Conservation (phyloP, 2,329 filamentous ascomycete species). For the Fusarium dimerum region DNA sequence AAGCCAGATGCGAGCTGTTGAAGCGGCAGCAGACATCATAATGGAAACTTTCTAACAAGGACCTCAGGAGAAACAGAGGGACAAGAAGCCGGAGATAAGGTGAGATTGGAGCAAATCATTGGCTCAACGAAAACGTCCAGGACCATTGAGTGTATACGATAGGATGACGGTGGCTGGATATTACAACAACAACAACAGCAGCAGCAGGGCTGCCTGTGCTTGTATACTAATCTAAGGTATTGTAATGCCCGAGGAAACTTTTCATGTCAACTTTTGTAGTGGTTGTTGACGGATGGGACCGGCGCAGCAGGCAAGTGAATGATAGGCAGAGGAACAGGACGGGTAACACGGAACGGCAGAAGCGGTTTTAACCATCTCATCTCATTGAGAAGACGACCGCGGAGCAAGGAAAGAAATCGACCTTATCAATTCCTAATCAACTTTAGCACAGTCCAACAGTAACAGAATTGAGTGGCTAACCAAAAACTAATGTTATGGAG, state of each 20-base stretch:
- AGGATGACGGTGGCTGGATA: slow-evolving; percentile 9
- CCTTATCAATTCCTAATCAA: too few relatives aligned
- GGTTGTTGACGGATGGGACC: background rate
- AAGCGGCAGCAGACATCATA: too few relatives aligned
- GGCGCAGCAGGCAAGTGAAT: background rate
- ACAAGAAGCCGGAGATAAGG: background rate
- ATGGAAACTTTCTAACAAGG: too few relatives aligned
- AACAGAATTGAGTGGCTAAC: too few relatives aligned
- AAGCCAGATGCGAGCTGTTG: too few relatives aligned
- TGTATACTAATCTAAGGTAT: too few relatives aligned
- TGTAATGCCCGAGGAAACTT: background rate
- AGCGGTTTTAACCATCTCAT: too few relatives aligned
- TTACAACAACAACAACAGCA: slow-evolving; percentile 9
- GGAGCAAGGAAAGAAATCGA: too few relatives aligned
- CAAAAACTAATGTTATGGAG: too few relatives aligned
- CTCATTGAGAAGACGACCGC: too few relatives aligned
- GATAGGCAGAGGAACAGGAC: background rate
- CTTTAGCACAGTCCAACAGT: too few relatives aligned
- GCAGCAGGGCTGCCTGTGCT: background rate
- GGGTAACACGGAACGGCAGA: background rate
- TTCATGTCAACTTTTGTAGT: background rate
- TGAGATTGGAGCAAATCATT: background rate
- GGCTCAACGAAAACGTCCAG: background rate
- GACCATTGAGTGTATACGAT: background rate
- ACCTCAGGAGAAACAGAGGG: background rate